Evolutionary conservation across 129 eudicot species (phyloP).

Genomic region (Centrapalus pauciflorus): DNA sequence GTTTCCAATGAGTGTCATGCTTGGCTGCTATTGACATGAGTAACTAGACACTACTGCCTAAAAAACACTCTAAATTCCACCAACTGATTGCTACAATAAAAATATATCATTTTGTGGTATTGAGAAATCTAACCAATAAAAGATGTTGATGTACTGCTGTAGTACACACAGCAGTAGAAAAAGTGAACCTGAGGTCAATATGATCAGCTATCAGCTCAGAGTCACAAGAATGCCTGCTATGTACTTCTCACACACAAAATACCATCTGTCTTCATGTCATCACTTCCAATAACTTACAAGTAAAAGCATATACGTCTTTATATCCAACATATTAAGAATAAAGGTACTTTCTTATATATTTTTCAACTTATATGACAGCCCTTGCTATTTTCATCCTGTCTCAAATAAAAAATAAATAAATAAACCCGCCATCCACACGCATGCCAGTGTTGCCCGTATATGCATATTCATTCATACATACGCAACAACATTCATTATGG

Average conservation of each 20-base stretch:
- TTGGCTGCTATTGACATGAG: background rate
- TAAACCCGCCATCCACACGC: background rate
- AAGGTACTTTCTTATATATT: background rate
- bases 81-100: background rate
- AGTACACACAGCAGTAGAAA: background rate
- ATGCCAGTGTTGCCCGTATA: slow-evolving; percentile 4
- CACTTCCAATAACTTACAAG: background rate
- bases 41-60: background rate
- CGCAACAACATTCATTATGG: background rate
- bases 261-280: background rate
- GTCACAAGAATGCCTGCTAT: background rate
- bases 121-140: background rate
- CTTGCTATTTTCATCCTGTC: background rate
- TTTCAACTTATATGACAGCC: background rate
- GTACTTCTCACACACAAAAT: background rate
- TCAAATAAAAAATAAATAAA: background rate
- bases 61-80: background rate
- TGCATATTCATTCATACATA: background rate
- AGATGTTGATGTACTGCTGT: background rate
- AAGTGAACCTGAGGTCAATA: background rate
- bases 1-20: background rate
- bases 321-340: background rate
- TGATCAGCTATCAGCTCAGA: background rate
- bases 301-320: background rate
- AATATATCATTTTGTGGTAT: background rate